Evolutionary conservation across 1,284 basidiomycete genomes (phyloP), one percentile per base, ranked within the genome.

Genomic region (Hymenochaete sp.): DNA sequence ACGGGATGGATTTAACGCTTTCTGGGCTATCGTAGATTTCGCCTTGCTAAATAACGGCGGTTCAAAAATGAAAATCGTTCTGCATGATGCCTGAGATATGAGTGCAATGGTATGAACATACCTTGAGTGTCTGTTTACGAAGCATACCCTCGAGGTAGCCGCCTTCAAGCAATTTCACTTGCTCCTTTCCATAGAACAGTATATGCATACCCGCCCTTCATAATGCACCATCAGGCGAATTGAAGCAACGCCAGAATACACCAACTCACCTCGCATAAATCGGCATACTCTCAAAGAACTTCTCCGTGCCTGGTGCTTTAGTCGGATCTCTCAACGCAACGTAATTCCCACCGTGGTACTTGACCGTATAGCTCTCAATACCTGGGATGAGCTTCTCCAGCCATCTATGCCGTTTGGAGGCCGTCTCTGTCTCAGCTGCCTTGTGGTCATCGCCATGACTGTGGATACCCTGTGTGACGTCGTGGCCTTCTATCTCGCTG

Each of bases 211-310:
- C 87, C 3, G 74, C 63, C 38, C 73, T 71, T 46, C 54, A 54
- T 9, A 31, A 10, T 10, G 14, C 14, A 31, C 28, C 28, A 14
- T 31, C 9, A 31, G 14, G 28, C 28, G 14, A 10, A 10, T 9
- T 14, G 14, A 31, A 31, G 14, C 14, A 31, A 9, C 28, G 9
- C 10, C 14, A 31, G 9, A 31, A 31, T 9, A 31, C 9, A 10
- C 9, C 14, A 11, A 53, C 60, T 43, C 47, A 72, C 64, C 71
- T 67, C 13, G 76, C 73, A 63, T 86, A 89, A 27, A 89, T 70
- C 1, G 84, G 84, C 86, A 90, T 90, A 44, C 72, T 75, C 63
- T 90, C 87, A 51, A 88, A 88, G 53, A 82, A 68, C 57, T 72
- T 70, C 59, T 79, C 68, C 2, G 73, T 46, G 13, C 49, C 49